Evolutionary conservation across 106 monocot genomes (phyloP).

Genomic region (Dioscorea alata): DNA sequence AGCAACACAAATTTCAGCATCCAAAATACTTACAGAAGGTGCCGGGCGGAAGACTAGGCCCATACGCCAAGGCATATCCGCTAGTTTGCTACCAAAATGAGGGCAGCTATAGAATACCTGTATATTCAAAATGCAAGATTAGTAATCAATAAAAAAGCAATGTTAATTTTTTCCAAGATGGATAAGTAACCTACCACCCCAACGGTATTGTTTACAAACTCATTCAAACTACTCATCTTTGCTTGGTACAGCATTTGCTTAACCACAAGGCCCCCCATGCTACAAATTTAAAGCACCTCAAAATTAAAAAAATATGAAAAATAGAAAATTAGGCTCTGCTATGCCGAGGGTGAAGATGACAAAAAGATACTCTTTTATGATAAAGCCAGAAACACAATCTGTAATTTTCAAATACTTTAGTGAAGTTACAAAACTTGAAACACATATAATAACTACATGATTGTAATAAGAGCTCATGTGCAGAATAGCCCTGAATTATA

Average conservation of each 20-base stretch:
- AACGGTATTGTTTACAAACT: conserved; percentile 80
- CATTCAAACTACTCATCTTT: conserved; percentile 51
- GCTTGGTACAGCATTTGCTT: conserved; percentile 95
- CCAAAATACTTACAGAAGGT: conserved; percentile 57
- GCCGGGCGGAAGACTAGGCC: conserved; percentile 96
- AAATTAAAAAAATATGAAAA: no score
- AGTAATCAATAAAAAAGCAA: not conserved
- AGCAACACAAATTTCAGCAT: not conserved
- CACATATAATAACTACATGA: no score
- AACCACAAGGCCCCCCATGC: conserved; percentile 95
- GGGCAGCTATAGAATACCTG: conserved; percentile 99
- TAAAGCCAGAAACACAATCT: no score
- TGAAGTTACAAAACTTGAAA: no score
- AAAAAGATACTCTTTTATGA: no score
- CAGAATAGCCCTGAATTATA: no score
- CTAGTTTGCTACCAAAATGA: conserved; percentile 99
- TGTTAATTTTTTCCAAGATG: not conserved
- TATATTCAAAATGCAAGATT: conserved; percentile 13
- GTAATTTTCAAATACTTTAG: no score
- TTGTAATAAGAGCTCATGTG: no score
- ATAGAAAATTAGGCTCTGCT: no score
- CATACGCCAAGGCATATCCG: conserved; percentile 99
- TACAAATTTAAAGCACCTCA: conserved; percentile 28
- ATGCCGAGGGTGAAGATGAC: no score
- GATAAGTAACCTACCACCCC: conserved; percentile 57